Evolutionary conservation across 2,329 filamentous ascomycete species (phyloP).

Genomic region (Thielaviopsis euricoi): DNA sequence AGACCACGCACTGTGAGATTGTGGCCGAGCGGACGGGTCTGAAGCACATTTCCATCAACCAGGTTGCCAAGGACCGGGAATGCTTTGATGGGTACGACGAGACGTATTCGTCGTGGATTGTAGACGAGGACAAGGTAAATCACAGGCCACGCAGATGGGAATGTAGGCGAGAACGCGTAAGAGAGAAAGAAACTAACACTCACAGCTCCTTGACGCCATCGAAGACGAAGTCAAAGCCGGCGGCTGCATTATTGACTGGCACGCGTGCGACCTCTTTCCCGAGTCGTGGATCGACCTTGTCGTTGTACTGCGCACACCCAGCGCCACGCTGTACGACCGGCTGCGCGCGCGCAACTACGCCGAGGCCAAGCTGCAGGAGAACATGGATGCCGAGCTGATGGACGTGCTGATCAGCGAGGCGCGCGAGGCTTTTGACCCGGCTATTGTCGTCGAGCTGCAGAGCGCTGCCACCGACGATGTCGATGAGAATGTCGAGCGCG

Average conservation of each 20-base stretch:
- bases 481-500: slow-evolving; percentile 71
- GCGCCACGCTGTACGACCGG: slow-evolving; percentile 68
- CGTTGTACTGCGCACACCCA: slow-evolving; percentile 73
- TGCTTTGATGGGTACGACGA: slow-evolving; percentile 84
- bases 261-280: slow-evolving; percentile 90
- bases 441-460: slow-evolving; percentile 75
- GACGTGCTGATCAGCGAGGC: slow-evolving; percentile 86
- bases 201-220: slow-evolving; percentile 67
- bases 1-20: slow-evolving; percentile 79
- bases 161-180: not conserved
- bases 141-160: not conserved
- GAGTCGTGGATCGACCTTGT: slow-evolving; percentile 90
- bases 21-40: slow-evolving; percentile 62
- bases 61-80: slow-evolving; percentile 73
- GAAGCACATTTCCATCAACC: slow-evolving; percentile 74
- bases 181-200: not conserved
- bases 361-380: slow-evolving; percentile 83
- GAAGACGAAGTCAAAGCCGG: slow-evolving; percentile 65
- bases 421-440: slow-evolving; percentile 65
- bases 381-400: slow-evolving; percentile 95
- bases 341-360: slow-evolving; percentile 66
- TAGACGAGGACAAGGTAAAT: slow-evolving; percentile 84
- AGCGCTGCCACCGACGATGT: slow-evolving; percentile 75
- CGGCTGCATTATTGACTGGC: slow-evolving; percentile 91
- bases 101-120: slow-evolving; percentile 73